Evolutionary conservation across 2,329 filamentous ascomycete species (phyloP).

Genomic region (Alternaria triticimaculans): DNA sequence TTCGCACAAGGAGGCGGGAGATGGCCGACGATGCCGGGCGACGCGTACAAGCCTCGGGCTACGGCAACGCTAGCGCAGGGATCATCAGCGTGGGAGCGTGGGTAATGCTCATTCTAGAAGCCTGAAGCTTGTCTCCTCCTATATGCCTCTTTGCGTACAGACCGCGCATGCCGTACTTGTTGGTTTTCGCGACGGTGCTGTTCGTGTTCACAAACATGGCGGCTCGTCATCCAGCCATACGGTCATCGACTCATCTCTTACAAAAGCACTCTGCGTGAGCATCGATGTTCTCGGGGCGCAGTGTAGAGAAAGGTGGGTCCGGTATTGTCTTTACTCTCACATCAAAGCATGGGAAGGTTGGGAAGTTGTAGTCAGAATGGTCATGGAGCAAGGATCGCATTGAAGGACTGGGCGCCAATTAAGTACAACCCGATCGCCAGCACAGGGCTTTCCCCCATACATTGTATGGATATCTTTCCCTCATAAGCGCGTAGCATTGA

Average conservation of each 20-base stretch:
- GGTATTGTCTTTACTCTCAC: neutral
- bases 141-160: too few species aligned
- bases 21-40: conserved; percentile 5
- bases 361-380: neutral
- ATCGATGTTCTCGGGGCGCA: too few species aligned
- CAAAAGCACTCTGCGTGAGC: too few species aligned
- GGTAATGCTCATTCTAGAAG: neutral
- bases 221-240: neutral
- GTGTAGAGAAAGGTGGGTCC: too few species aligned
- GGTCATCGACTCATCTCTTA: too few species aligned
- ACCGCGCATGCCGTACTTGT: too few species aligned
- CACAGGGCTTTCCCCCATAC: conserved; percentile 97
- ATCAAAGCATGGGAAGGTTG: neutral
- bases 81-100: conserved; percentile 7
- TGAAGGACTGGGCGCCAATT: conserved; percentile 71
- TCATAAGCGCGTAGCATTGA: conserved; percentile 80
- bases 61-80: conserved; percentile 23
- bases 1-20: conserved; percentile 1
- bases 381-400: conserved; percentile 26
- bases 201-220: neutral
- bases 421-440: conserved; percentile 82
- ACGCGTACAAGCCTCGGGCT: conserved; percentile 14
- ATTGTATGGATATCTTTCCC: conserved; percentile 92
- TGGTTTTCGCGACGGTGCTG: neutral
- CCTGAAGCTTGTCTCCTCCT: neutral